phyloP scores from a whole-genome alignment of 306 rosid species.

The Luffa aegyptiaca region DNA sequence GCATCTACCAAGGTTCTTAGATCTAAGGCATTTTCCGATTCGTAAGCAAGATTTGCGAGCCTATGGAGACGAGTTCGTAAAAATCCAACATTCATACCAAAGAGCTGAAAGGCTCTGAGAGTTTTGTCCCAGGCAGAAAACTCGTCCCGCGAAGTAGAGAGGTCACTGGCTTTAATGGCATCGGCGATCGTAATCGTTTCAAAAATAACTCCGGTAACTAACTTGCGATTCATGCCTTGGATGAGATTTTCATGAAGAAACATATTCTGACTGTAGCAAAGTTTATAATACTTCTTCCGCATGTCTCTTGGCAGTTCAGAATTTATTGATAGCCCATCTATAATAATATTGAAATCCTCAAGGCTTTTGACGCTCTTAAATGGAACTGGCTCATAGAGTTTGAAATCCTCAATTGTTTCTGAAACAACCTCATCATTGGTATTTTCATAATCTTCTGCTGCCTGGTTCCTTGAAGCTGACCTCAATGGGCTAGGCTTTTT shows the following conservation, averaged over 20 bases:
- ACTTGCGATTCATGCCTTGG: constrained; percentile 31
- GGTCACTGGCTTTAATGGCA: constrained; percentile 41
- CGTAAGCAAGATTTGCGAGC: constrained; percentile 45
- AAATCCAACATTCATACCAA: constrained; percentile 74
- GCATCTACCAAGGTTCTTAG: constrained; percentile 32
- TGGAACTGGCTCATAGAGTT: constrained; percentile 15
- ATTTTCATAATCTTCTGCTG: constrained; percentile 31
- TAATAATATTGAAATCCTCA: constrained; percentile 40
- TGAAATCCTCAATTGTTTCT: constrained; percentile 37
- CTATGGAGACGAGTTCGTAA: constrained; percentile 38
- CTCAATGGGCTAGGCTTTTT: constrained; percentile 21
- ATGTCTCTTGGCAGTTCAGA: constrained; percentile 39
- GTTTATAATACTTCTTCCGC: constrained; percentile 53
- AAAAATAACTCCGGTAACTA: constrained; percentile 40
- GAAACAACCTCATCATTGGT: constrained; percentile 57
- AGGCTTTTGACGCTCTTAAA: constrained; percentile 41
- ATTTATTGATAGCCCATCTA: constrained; percentile 48
- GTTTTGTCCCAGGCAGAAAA: constrained; percentile 62
- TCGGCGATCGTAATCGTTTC: constrained; percentile 47
- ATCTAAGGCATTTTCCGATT: constrained; percentile 30
- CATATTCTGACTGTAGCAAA: constrained; percentile 57
- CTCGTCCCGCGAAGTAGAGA: constrained; percentile 33
- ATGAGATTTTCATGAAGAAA: constrained; percentile 64
- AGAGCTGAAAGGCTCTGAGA: constrained; percentile 48
- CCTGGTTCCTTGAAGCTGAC: constrained; percentile 14